Conservation (phyloP, 2,329 filamentous ascomycete species). For the Fusarium paranaense region DNA sequence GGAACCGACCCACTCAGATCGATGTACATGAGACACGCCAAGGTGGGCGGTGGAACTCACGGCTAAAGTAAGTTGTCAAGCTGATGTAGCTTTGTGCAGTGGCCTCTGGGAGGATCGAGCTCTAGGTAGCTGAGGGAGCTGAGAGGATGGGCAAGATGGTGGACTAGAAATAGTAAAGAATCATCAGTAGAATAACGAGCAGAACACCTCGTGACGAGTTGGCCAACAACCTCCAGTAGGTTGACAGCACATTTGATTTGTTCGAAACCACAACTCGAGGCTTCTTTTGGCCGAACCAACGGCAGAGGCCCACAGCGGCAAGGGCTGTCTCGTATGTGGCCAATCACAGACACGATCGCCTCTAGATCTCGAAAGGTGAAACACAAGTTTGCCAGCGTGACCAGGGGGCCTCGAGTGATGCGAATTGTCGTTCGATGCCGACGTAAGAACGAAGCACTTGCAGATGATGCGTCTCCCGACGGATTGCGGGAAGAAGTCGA, state of each 20-base stretch:
- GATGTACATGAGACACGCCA: slow-evolving; percentile 39
- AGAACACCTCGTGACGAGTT: background rate
- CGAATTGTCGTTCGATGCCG: slow-evolving; percentile 28
- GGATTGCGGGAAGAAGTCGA: slow-evolving; percentile 4
- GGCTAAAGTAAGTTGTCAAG: slow-evolving; percentile 8
- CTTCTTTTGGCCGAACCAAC: background rate
- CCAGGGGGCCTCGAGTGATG: slow-evolving; percentile 2
- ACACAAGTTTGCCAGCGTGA: slow-evolving; percentile 11
- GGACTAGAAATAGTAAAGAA: background rate
- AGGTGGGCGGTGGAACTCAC: slow-evolving; percentile 7
- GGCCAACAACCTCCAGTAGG: background rate
- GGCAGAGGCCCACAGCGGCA: slow-evolving; percentile 10
- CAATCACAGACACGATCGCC: slow-evolving; percentile 24
- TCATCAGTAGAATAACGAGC: background rate
- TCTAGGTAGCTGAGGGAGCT: background rate
- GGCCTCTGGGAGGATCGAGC: background rate
- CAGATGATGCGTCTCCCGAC: slow-evolving; percentile 6
- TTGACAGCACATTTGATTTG: background rate
- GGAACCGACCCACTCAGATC: slow-evolving; percentile 4
- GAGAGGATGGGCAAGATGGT: background rate
- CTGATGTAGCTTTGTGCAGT: background rate
- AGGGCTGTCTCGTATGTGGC: background rate
- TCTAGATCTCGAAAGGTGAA: slow-evolving; percentile 36
- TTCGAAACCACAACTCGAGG: background rate
- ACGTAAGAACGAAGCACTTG: slow-evolving; percentile 16